phyloP scores from a whole-genome alignment of 2,329 filamentous ascomycete species.

The Colletotrichum filicis region DNA sequence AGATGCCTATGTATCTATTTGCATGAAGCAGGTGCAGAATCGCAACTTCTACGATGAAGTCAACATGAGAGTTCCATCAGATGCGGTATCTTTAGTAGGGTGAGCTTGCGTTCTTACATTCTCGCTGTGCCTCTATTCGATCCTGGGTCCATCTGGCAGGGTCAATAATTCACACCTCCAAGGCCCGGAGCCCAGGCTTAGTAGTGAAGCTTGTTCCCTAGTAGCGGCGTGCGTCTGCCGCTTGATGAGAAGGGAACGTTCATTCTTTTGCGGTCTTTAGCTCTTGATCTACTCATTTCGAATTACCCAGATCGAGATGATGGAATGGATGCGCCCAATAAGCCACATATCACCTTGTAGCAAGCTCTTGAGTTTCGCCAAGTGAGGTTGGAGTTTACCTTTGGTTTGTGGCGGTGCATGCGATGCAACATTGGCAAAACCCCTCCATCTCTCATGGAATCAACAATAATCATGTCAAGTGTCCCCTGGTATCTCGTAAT shows the following conservation, averaged over 20 bases:
- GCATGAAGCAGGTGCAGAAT: no score
- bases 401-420: not conserved
- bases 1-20: no score
- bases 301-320: no score
- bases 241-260: conserved; percentile 22
- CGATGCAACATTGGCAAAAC: not conserved
- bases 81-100: no score
- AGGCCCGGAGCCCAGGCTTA: not conserved
- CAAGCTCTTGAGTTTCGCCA: not conserved
- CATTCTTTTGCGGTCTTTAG: not conserved
- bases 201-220: not conserved
- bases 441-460: not conserved
- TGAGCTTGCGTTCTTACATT: no score
- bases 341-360: not conserved
- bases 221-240: conserved; percentile 11
- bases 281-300: not conserved
- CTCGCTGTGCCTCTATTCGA: no score
- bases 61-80: no score
- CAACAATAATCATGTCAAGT: not conserved
- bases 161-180: no score
- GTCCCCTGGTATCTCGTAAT: not conserved
- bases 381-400: not conserved
- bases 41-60: no score
- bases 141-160: no score
- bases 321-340: not conserved